Evolutionary conservation across 1,139 yeast genomes (phyloP), one percentile per base, ranked within the genome.

Genomic region (Geotrichum histeridarum): DNA sequence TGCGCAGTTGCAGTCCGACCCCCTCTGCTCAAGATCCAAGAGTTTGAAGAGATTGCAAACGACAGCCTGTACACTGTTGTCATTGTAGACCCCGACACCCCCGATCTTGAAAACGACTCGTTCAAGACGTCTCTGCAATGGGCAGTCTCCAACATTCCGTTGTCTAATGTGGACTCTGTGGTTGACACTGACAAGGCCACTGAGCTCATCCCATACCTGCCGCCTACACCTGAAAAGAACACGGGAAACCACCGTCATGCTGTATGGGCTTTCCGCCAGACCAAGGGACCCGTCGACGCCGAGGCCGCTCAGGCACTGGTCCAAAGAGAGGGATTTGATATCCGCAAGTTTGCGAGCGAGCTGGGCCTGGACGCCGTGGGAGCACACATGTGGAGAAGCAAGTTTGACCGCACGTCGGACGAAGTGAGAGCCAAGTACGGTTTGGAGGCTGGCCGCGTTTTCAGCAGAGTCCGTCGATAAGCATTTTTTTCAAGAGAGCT

Each of bases 161-260:
- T 90, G 46, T 72, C 77, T 42, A 81, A 83, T 63, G 77, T 76
- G 56, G 80, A 84, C 60, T 80, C 85, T 62, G 69, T 77, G 43
- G 79, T 88, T 45, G 81, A 81, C 61, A 67, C 79, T 58, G 62
- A 65, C 41, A 67, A 68, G 15, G 70, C 79, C 18, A 77, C 76
- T 36, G 81, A 79, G 48, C 74, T 86, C 60, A 72, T 76, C 51
- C 77, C 79, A n/a, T 93, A 89, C 67, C 67, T 77, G 41, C 97
- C 99, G 30, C 89, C 96, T 52, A 80, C 81, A 38, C 96, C 98
- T 12, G 98, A 91, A 67, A 87, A 87, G 72, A 93, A 94, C 69
- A 77, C 86, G 7, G 86, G 86, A 33, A 75, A 75, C 36, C 97
- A 93, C 71, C 81, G 99, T 70, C 84, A 86, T 55, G 83, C 89